Evolutionary conservation across 2,329 filamentous ascomycete genomes (phyloP).

Genomic region (Pseudophaeomoniella oleicola): DNA sequence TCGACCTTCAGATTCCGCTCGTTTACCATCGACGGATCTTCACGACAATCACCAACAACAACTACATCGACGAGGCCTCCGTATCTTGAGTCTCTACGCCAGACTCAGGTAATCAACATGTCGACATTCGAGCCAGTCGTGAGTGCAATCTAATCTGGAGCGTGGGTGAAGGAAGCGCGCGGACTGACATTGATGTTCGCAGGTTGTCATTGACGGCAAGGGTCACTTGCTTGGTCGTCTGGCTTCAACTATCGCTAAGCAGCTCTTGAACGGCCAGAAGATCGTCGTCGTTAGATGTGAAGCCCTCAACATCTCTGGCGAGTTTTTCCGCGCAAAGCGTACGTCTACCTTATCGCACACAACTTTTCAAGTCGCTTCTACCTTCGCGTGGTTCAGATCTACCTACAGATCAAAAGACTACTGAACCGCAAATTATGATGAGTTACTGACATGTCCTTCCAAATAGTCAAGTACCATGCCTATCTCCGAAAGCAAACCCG

Average conservation of each 20-base stretch:
- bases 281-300: conserved; percentile 98
- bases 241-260: conserved; percentile 22
- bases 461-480: conserved; percentile 97
- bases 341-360: conserved; percentile 40
- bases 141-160: conserved; percentile 22
- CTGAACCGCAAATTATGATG: no score
- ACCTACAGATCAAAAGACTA: no score
- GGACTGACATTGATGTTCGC: conserved; percentile 28
- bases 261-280: conserved; percentile 50
- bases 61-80: background rate
- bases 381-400: background rate
- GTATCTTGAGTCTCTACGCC: background rate
- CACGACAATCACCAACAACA: background rate
- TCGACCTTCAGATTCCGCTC: background rate
- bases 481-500: conserved; percentile 99
- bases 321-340: conserved; percentile 99
- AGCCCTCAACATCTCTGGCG: conserved; percentile 99
- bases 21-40: background rate
- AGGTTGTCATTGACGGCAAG: conserved; percentile 99
- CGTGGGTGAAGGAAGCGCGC: conserved; percentile 2
- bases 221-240: conserved; percentile 98
- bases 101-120: conserved; percentile 34
- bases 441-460: conserved; percentile 9
- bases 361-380: background rate
- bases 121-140: conserved; percentile 53